Conservation (phyloP, 331 rosid species). For the Quercus lobata region DNA sequence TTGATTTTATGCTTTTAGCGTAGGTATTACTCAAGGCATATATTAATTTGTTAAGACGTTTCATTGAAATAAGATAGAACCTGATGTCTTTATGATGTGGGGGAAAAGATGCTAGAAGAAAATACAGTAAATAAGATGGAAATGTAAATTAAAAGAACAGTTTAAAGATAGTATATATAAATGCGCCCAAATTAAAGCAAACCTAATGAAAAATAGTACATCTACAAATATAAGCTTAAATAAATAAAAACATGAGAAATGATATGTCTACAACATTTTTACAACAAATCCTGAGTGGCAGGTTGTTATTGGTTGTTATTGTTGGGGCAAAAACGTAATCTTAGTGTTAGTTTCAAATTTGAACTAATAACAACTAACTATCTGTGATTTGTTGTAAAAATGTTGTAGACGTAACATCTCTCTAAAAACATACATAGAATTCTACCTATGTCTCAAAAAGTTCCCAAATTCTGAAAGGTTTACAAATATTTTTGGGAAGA, state of each 20-base stretch:
- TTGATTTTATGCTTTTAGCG: not conserved
- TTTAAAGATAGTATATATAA: too few species aligned
- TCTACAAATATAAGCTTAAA: not conserved
- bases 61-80: not conserved
- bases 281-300: too few species aligned
- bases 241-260: not conserved
- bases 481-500: too few species aligned
- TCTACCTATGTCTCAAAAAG: not conserved
- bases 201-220: not conserved
- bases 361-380: too few species aligned
- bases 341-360: too few species aligned
- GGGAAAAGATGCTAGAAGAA: not conserved
- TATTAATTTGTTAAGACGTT: not conserved
- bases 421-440: not conserved
- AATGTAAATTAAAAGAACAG: not conserved
- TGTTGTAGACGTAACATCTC: too few species aligned
- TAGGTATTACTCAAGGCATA: not conserved
- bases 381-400: too few species aligned
- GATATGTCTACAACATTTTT: too few species aligned
- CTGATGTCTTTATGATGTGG: too few species aligned
- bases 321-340: too few species aligned
- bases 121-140: not conserved
- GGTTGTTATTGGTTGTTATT: too few species aligned
- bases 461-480: too few species aligned
- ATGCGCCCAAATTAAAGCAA: not conserved